phyloP scores from a whole-genome alignment of 352 stramenopile genomes.

The Sclerospora graminicola region DNA sequence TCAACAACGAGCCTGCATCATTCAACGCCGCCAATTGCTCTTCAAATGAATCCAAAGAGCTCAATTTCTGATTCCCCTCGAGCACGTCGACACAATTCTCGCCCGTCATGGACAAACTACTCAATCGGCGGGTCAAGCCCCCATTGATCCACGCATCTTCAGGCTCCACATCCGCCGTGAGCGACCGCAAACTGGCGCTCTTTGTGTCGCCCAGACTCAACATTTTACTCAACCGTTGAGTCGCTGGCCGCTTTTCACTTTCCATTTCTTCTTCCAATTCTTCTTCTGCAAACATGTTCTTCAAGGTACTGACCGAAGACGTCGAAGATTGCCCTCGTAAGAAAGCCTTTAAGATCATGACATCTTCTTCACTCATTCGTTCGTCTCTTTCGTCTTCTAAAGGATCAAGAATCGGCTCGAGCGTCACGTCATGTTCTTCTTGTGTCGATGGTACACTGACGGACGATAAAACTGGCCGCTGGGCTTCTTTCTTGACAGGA shows the following conservation, averaged over 20 bases:
- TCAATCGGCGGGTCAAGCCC: slow-evolving; percentile 34
- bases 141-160: slow-evolving; percentile 41
- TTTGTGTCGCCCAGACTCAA: slow-evolving; percentile 46
- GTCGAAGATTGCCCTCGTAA: slow-evolving; percentile 39
- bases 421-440: slow-evolving; percentile 10
- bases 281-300: slow-evolving; percentile 30
- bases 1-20: slow-evolving; percentile 24
- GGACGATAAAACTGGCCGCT: no score
- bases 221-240: slow-evolving; percentile 29
- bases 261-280: no score
- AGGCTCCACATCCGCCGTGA: slow-evolving; percentile 37
- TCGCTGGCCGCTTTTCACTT: slow-evolving; percentile 17
- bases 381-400: slow-evolving; percentile 35
- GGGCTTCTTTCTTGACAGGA: no score
- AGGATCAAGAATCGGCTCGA: slow-evolving; percentile 36
- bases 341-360: slow-evolving; percentile 54
- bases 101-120: slow-evolving; percentile 33
- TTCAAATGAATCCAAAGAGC: slow-evolving; percentile 25
- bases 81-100: slow-evolving; percentile 19
- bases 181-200: slow-evolving; percentile 38
- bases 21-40: slow-evolving; percentile 33
- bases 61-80: slow-evolving; percentile 22
- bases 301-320: slow-evolving; percentile 28
- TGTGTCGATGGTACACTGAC: no score
- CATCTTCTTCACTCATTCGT: slow-evolving; percentile 43